These are phyloP conservation scores for Pseudogymnoascus sp. DNA, from an alignment of 2,329 filamentous ascomycete species.

Conservation along the genomic window DNA sequence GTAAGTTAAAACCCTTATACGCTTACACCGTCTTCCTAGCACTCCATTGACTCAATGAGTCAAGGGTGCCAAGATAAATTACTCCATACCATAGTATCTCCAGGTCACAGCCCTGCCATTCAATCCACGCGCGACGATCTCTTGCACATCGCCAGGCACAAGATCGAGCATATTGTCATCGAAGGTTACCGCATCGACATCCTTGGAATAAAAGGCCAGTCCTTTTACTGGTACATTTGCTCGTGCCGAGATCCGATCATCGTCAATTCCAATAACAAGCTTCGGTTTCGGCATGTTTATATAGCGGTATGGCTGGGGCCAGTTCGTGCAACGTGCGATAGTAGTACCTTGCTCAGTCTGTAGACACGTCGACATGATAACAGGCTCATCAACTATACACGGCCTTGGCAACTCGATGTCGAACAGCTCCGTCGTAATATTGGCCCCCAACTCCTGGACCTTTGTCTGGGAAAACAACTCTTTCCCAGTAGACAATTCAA, in stretches of 20 bases:
- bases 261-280: conserved; percentile 21
- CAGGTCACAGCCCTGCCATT: not conserved
- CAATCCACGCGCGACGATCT: conserved; percentile 39
- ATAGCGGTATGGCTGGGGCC: conserved; percentile 63
- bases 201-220: conserved; percentile 47
- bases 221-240: conserved; percentile 58
- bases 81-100: not conserved
- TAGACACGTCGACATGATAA: not conserved
- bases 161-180: conserved; percentile 58
- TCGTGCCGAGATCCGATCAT: conserved; percentile 39
- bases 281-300: not conserved
- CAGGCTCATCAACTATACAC: not conserved
- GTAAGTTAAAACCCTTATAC: not conserved
- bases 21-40: not conserved
- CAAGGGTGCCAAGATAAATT: not conserved
- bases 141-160: conserved; percentile 53
- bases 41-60: not conserved
- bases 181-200: conserved; percentile 45
- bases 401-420: conserved; percentile 14
- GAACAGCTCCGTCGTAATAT: conserved; percentile 34
- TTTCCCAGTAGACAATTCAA: not conserved
- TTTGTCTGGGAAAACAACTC: not conserved
- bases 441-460: not conserved
- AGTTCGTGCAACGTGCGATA: conserved; percentile 56
- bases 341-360: conserved; percentile 38